Evolutionary conservation across 2,329 filamentous ascomycete genomes (phyloP), one percentile per base, ranked within the genome.

Genomic region (Cladosporium cucumerinum): DNA sequence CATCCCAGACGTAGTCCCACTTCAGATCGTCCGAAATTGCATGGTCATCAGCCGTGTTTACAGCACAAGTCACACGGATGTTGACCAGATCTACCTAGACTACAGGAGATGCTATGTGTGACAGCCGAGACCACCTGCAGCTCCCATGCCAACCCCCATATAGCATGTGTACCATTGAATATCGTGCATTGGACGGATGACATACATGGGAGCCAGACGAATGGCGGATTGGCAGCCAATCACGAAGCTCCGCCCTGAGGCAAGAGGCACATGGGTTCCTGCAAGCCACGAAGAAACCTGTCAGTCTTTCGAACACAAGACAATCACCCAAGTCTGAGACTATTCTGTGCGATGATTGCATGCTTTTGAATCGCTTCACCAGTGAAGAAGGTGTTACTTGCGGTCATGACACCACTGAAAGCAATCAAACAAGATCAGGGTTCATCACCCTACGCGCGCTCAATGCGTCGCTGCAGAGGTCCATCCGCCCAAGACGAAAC

Each of bases 401-500:
- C 18, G 49, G 10, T 54, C 16, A 54, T 28, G 12, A 2, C 26
- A 18, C 18, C 25, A 8, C 25, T 12, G 7, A 11, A 6, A 32
- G 49, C 28, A 21, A 18, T 54, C 3, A 10, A 12, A 54, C 30
- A 34, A 11, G 14, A 16, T 28, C 23, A 6, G 5, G 21, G n/a
- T 18, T 32, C 25, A 30, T 23, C 28, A 26, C 14, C 8, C 18
- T n/a, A 3, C n/a, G 30, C 8, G 11, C n/a, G 32, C 32, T 61
- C 30, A 65, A n/a, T 65, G 63, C n/a, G 57, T 21, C 23, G 65
- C 63, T 30, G 65, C 54, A 16, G 61, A 61, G 1, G 66, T 66
- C 68, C 69, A 74, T n/a, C 71, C 66, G 2, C 72, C 72, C 30
- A 74, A 51, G 8, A 72, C 65, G 51, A 75, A 70, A 49, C 73